These are phyloP conservation scores for Torulaspora globosa DNA, from an alignment of 1,139 yeast genomes.

Conservation along the genomic window DNA sequence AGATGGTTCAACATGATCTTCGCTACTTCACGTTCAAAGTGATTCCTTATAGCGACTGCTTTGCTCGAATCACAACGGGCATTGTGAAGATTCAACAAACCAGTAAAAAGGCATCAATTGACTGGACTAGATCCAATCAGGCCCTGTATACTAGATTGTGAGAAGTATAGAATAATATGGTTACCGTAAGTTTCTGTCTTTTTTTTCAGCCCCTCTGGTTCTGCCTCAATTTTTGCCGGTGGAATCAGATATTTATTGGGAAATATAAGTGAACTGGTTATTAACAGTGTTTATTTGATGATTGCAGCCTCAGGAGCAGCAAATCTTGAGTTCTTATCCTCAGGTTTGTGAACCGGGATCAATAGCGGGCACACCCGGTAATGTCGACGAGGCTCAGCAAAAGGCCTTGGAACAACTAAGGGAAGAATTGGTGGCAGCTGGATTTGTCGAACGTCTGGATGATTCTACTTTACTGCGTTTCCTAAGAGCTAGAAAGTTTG, in stretches of 20 bases:
- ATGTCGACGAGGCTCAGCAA: conserved; percentile 66
- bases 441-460: conserved; percentile 72
- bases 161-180: conserved; percentile 13
- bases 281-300: background rate
- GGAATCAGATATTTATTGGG: background rate
- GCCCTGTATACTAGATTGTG: background rate
- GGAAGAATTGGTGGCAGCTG: conserved; percentile 54
- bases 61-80: background rate
- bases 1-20: background rate
- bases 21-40: background rate
- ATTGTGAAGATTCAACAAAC: background rate
- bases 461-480: conserved; percentile 88
- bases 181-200: conserved; percentile 17
- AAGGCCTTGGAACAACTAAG: conserved; percentile 56
- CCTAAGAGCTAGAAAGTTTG: conserved; percentile 93
- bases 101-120: background rate
- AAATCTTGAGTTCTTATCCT: conserved; percentile 53
- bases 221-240: background rate
- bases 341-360: conserved; percentile 60
- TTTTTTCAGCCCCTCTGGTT: background rate
- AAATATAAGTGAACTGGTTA: background rate
- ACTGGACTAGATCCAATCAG: background rate
- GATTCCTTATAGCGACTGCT: background rate
- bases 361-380: conserved; percentile 79
- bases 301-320: conserved; percentile 24